phyloP scores from a whole-genome alignment of 2,329 filamentous ascomycete genomes.

The Curvularia verruculosa region DNA sequence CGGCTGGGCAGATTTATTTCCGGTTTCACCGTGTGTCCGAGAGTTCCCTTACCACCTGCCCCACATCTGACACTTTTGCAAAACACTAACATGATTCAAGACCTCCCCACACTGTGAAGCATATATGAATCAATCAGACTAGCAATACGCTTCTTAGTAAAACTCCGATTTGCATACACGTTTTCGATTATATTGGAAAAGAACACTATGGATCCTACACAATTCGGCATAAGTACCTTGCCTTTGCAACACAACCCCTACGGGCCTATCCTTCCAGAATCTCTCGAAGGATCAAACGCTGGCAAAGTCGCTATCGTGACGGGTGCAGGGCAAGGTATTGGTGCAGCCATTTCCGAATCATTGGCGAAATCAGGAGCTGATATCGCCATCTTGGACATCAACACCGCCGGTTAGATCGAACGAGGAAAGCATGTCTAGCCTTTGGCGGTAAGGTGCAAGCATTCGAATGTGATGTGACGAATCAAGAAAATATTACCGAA shows the following conservation, averaged over 20 bases:
- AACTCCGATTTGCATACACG: too few species aligned
- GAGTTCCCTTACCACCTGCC: too few species aligned
- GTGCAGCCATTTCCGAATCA: constrained; percentile 36
- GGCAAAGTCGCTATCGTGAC: constrained; percentile 39
- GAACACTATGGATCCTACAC: constrained; percentile 28
- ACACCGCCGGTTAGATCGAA: constrained; percentile 21
- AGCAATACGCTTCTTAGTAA: neutral
- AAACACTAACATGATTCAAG: too few species aligned
- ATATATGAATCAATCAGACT: neutral
- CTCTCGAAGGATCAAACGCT: constrained; percentile 25
- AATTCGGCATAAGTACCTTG: constrained; percentile 31
- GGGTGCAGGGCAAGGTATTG: constrained; percentile 38
- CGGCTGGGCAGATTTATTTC: too few species aligned
- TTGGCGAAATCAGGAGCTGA: constrained; percentile 36
- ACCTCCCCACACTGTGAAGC: neutral
- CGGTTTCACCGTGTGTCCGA: too few species aligned
- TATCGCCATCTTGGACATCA: constrained; percentile 37
- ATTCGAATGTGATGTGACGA: constrained; percentile 34
- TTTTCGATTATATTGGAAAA: neutral
- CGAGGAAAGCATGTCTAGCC: constrained; percentile 30
- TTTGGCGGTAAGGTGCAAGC: constrained; percentile 28
- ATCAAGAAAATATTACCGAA: constrained; percentile 14
- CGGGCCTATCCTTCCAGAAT: constrained; percentile 21
- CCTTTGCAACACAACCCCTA: constrained; percentile 29
- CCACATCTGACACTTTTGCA: too few species aligned